A percentile compares a stretch with the other conserved stretches of the same genome.
Conservation (phyloP, 2,329 filamentous ascomycete species). For the Cryphonectria carpinicola region DNA sequence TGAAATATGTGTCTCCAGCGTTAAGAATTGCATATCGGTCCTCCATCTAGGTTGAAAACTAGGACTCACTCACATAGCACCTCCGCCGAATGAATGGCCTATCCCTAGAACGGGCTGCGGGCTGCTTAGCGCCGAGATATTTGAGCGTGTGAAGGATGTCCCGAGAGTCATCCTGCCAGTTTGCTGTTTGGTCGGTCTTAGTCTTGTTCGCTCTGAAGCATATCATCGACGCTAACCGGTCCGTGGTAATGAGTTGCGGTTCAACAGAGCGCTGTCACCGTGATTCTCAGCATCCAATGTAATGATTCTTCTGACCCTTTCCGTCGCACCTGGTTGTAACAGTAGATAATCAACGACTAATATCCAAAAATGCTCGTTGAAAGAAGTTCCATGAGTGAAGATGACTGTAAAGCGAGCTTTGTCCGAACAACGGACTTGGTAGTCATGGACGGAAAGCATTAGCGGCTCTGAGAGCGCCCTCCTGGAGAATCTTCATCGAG, state of each 20-base stretch:
- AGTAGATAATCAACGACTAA: constrained; percentile 13
- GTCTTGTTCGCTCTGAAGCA: not conserved
- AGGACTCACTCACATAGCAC: constrained; percentile 15
- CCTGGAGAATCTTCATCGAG: constrained; percentile 3
- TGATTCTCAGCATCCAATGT: constrained; percentile 27
- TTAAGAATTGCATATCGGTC: no score
- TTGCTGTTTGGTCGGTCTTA: constrained; percentile 7
- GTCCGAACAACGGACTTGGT: constrained; percentile 2
- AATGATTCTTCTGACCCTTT: constrained; percentile 12
- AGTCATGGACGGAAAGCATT: constrained; percentile 23
- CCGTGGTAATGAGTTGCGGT: constrained; percentile 3
- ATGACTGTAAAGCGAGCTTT: constrained; percentile 11
- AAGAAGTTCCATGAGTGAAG: constrained; percentile 25
- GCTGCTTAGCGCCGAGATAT: constrained; percentile 13
- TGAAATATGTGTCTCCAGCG: not conserved
- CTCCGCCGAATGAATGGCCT: constrained; percentile 25
- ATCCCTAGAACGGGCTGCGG: constrained; percentile 21
- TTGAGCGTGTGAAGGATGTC: constrained; percentile 21
- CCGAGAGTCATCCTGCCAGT: constrained; percentile 23
- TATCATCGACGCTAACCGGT: not conserved
- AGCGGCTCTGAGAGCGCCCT: not conserved
- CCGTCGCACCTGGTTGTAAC: not conserved
- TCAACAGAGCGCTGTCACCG: constrained; percentile 22
- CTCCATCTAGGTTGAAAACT: no score
- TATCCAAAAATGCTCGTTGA: constrained; percentile 24